Evolutionary conservation across 1,139 yeast genomes (phyloP).

Genomic region (Yamadazyma sp.): DNA sequence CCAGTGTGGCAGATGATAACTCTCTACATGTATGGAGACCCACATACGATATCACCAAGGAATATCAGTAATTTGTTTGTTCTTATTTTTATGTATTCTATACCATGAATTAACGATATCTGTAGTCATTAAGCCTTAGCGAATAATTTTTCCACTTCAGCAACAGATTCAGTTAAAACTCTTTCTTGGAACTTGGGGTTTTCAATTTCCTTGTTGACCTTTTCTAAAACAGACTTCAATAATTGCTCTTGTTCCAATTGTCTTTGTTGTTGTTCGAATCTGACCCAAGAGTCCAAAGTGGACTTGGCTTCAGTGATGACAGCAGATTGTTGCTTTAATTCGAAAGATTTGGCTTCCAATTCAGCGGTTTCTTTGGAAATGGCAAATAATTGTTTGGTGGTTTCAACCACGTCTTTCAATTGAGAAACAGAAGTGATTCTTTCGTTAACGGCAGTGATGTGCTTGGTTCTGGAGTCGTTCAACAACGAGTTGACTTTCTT

Average conservation of each 20-base stretch:
- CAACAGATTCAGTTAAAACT: slow-evolving; percentile 85
- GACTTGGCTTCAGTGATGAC: slow-evolving; percentile 89
- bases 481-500: slow-evolving; percentile 77
- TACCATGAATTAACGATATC: slow-evolving; percentile 6
- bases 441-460: slow-evolving; percentile 86
- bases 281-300: slow-evolving; percentile 97
- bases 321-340: slow-evolving; percentile 86
- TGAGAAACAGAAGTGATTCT: slow-evolving; percentile 87
- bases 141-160: slow-evolving; percentile 88
- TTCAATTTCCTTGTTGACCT: slow-evolving; percentile 81
- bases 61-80: slow-evolving; percentile 8
- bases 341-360: slow-evolving; percentile 92
- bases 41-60: slow-evolving; percentile 24
- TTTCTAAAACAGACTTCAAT: slow-evolving; percentile 80
- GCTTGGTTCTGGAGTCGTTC: slow-evolving; percentile 86
- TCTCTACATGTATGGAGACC: slow-evolving; percentile 86
- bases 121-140: slow-evolving; percentile 33
- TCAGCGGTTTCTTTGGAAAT: slow-evolving; percentile 92
- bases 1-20: slow-evolving; percentile 87
- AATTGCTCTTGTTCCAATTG: slow-evolving; percentile 94
- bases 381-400: slow-evolving; percentile 89
- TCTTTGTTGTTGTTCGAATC: slow-evolving; percentile 96
- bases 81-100: slow-evolving; percentile 2
- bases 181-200: slow-evolving; percentile 93
- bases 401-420: slow-evolving; percentile 86